Conservation (phyloP, 2,329 filamentous ascomycete genomes). For the Colletotrichum liriopes region DNA sequence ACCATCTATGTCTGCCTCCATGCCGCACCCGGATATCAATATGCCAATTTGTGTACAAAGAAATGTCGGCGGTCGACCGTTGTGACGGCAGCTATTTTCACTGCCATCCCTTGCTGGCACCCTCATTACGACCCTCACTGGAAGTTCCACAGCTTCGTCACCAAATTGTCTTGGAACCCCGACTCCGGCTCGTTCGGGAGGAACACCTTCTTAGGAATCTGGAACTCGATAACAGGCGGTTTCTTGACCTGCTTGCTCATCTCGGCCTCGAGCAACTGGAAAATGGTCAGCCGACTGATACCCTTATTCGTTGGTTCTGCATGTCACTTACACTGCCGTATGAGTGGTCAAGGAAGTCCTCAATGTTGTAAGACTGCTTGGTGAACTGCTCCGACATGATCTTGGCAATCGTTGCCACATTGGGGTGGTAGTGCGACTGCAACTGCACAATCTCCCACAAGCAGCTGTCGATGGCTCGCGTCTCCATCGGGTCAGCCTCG, state of each 20-base stretch:
- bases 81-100: not conserved
- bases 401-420: slow-evolving; percentile 92
- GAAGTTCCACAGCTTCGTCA: slow-evolving; percentile 76
- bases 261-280: slow-evolving; percentile 86
- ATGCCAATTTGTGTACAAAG: slow-evolving; percentile 23
- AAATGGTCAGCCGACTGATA: slow-evolving; percentile 69
- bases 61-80: not conserved
- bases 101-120: not conserved
- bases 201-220: slow-evolving; percentile 91
- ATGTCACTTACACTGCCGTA: slow-evolving; percentile 79
- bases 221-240: slow-evolving; percentile 89
- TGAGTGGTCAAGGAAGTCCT: slow-evolving; percentile 96
- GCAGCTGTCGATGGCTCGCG: slow-evolving; percentile 89
- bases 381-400: slow-evolving; percentile 98
- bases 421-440: slow-evolving; percentile 95
- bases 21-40: slow-evolving; percentile 17
- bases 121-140: slow-evolving; percentile 39
- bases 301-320: not conserved
- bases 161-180: slow-evolving; percentile 66
- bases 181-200: slow-evolving; percentile 65
- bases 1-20: slow-evolving; percentile 27
- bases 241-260: slow-evolving; percentile 88
- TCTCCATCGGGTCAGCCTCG: slow-evolving; percentile 88
- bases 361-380: slow-evolving; percentile 93
- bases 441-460: slow-evolving; percentile 95